These are phyloP conservation scores for Hypoxylon intermedium DNA, from an alignment of 495 filamentous ascomycete genomes.

Conservation along the genomic window DNA sequence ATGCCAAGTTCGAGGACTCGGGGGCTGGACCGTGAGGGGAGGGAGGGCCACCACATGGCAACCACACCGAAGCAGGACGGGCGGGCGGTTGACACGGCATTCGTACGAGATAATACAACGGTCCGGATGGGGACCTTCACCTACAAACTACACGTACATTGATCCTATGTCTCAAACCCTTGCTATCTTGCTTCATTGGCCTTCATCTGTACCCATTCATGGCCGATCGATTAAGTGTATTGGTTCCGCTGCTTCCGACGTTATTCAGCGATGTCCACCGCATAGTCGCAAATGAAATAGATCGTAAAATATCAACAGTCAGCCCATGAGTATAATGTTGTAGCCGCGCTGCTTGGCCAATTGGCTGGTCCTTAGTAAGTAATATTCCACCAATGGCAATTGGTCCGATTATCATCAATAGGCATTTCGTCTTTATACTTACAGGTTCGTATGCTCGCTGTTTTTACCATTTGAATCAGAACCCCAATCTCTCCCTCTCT, in stretches of 20 bases:
- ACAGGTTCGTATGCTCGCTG: too few relatives aligned
- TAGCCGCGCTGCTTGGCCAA: background rate
- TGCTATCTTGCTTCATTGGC: too few relatives aligned
- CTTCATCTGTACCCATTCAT: too few relatives aligned
- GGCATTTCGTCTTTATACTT: too few relatives aligned
- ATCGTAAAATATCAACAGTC: too few relatives aligned
- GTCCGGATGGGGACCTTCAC: conserved; percentile 5
- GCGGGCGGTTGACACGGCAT: conserved; percentile 16
- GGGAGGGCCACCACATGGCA: conserved; percentile 10
- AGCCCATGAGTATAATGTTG: background rate
- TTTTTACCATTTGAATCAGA: too few relatives aligned
- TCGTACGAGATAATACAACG: conserved; percentile 1
- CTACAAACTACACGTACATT: too few relatives aligned
- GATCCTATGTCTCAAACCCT: background rate
- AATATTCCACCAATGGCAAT: background rate
- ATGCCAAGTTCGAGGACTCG: conserved; percentile 19
- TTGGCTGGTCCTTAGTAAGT: background rate
- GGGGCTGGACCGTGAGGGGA: conserved; percentile 21
- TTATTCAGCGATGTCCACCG: conserved; percentile 18
- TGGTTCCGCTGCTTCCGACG: conserved; percentile 3
- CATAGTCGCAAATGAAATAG: background rate
- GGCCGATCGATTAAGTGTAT: background rate
- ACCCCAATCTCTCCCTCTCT: background rate
- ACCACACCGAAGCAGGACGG: conserved; percentile 2
- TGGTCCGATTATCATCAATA: background rate